Percentiles rank a stretch among this genome's conserved stretches.
phyloP scores from a whole-genome alignment of 2,329 filamentous ascomycete genomes.

The Alternaria sp. region DNA sequence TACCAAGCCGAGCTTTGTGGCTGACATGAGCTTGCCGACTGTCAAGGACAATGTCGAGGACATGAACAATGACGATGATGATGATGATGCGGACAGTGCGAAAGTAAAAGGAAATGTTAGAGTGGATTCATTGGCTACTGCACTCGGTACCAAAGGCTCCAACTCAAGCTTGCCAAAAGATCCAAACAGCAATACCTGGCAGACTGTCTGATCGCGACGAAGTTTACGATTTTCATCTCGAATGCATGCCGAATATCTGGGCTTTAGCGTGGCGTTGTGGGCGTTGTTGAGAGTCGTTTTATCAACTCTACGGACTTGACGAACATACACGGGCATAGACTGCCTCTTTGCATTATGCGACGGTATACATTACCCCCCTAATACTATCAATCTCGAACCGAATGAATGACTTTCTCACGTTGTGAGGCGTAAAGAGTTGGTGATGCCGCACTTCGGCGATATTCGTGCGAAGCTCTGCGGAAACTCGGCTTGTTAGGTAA shows the following conservation, averaged over 20 bases:
- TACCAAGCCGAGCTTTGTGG: slow-evolving; percentile 33
- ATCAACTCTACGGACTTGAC: background rate
- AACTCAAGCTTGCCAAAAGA: slow-evolving; percentile 5
- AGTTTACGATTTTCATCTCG: background rate
- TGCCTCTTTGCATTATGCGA: background rate
- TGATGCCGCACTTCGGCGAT: slow-evolving; percentile 16
- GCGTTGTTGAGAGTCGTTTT: background rate
- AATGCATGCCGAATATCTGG: slow-evolving; percentile 3
- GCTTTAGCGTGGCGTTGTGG: slow-evolving; percentile 11
- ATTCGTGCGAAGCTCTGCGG: slow-evolving; percentile 18
- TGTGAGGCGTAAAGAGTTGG: background rate
- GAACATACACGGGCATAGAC: background rate
- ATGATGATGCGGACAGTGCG: slow-evolving; percentile 16
- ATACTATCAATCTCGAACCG: background rate
- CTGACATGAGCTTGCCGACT: slow-evolving; percentile 14
- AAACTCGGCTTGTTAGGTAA: slow-evolving; percentile 20
- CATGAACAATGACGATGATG: slow-evolving; percentile 15
- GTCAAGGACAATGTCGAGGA: slow-evolving; percentile 15
- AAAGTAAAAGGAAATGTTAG: slow-evolving; percentile 18
- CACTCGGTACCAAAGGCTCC: slow-evolving; percentile 20
- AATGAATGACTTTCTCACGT: background rate
- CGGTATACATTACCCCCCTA: background rate
- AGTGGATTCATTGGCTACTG: slow-evolving; percentile 26
- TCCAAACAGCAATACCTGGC: slow-evolving; percentile 1
- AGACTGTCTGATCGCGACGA: slow-evolving; percentile 9